Conservation (phyloP, 345 rosid species). For the Acer yangbiense region DNA sequence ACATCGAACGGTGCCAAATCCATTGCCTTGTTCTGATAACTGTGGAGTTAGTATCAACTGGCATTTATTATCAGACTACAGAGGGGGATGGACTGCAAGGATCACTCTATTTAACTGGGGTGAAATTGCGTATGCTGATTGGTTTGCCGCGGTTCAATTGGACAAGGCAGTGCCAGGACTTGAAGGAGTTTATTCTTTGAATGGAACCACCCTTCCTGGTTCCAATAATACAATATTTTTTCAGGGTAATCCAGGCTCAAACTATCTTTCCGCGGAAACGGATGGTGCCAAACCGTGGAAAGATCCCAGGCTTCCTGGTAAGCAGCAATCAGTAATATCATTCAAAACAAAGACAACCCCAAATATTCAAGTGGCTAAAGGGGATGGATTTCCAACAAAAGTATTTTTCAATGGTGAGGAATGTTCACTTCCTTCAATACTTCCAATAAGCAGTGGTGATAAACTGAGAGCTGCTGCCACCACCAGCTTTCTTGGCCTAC, state of each 20-base stretch:
- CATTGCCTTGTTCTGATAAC: conserved; percentile 81
- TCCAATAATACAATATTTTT: conserved; percentile 65
- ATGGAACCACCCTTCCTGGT: conserved; percentile 51
- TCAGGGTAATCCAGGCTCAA: conserved; percentile 70
- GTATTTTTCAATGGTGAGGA: conserved; percentile 92
- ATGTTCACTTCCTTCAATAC: conserved; percentile 64
- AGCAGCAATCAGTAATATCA: conserved; percentile 77
- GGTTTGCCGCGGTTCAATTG: conserved; percentile 82
- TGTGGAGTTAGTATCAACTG: conserved; percentile 92
- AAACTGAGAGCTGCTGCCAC: conserved; percentile 25
- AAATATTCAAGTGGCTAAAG: conserved; percentile 60
- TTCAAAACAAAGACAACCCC: conserved; percentile 71
- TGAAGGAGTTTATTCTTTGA: conserved; percentile 72
- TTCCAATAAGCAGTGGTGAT: conserved; percentile 47
- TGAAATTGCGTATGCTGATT: conserved; percentile 63
- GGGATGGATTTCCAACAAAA: conserved; percentile 88
- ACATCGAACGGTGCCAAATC: conserved; percentile 55
- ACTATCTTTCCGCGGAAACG: conserved; percentile 68
- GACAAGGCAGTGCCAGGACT: conserved; percentile 71
- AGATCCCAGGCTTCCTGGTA: conserved; percentile 78
- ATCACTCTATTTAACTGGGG: conserved; percentile 92
- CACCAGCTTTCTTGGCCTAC: conserved; percentile 2
- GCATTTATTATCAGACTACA: conserved; percentile 73
- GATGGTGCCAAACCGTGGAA: conserved; percentile 55
- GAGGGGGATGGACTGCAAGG: conserved; percentile 80